These are phyloP conservation scores for Sarocladium brachiariae DNA, from an alignment of 2,329 filamentous ascomycete species.

Conservation along the genomic window DNA sequence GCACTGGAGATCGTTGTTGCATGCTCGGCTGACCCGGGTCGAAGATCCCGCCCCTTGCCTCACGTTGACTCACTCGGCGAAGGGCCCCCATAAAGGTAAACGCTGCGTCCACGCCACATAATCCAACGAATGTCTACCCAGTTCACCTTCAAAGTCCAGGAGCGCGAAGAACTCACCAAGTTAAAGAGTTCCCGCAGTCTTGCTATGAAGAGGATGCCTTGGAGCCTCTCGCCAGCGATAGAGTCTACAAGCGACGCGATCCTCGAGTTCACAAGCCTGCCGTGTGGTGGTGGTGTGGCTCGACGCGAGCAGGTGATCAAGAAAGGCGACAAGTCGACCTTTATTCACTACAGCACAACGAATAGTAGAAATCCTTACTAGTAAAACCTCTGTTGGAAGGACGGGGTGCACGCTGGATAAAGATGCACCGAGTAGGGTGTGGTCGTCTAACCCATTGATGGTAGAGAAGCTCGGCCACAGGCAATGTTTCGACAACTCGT, in stretches of 20 bases:
- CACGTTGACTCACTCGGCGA: background rate
- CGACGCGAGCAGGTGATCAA: background rate
- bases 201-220: background rate
- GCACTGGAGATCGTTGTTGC: background rate
- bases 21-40: background rate
- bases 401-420: background rate
- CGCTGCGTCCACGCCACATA: background rate
- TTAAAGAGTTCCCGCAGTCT: background rate
- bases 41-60: background rate
- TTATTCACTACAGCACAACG: background rate
- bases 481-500: background rate
- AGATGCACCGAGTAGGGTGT: background rate
- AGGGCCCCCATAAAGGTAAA: background rate
- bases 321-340: background rate
- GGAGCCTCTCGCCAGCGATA: background rate
- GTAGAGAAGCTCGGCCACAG: background rate
- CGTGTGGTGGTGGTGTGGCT: background rate
- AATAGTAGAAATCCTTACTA: background rate
- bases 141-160: no score
- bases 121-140: background rate
- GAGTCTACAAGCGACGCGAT: background rate
- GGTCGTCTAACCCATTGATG: background rate
- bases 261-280: background rate
- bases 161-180: background rate
- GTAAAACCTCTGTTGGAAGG: conserved; percentile 6